Evolutionary conservation across 257 asterid species (phyloP).

Genomic region (Petunia axillaris): DNA sequence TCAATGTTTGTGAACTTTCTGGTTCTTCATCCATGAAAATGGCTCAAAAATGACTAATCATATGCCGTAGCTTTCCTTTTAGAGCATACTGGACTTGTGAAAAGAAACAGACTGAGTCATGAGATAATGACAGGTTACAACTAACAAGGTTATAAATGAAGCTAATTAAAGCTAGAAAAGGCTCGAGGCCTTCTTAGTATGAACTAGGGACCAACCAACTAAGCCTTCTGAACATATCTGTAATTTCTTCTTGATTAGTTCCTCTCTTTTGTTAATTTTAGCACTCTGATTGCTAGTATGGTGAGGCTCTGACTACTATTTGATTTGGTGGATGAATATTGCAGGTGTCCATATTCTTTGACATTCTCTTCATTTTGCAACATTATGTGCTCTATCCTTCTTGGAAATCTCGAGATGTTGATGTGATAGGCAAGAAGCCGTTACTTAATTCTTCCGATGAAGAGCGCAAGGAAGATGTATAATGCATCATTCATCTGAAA

Average conservation of each 20-base stretch:
- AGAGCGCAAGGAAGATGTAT: constrained; percentile 43
- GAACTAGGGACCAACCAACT: neutral
- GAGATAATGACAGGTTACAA: neutral
- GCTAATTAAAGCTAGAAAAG: neutral
- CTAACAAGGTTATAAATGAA: neutral
- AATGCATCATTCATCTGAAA: constrained; percentile 22
- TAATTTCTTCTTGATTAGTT: neutral
- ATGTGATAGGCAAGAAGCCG: constrained; percentile 61
- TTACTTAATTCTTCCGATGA: constrained; percentile 49
- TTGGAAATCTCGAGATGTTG: constrained; percentile 42
- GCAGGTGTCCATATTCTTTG: constrained; percentile 79
- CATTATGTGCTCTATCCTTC: constrained; percentile 71
- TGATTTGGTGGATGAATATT: constrained; percentile 19
- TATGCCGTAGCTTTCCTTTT: neutral
- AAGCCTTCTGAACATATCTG: too few relatives aligned
- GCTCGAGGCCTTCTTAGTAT: neutral
- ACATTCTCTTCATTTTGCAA: constrained; percentile 83
- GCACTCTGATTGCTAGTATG: neutral
- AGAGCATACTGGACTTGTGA: neutral
- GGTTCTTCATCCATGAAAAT: neutral
- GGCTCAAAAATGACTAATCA: neutral
- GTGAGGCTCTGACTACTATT: neutral
- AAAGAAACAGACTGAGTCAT: neutral
- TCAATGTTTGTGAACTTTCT: neutral
- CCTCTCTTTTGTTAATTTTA: neutral